These are phyloP conservation scores for Toxoplasma gondii DNA, from an alignment of 169 alveolate genomes.

Conservation along the genomic window DNA sequence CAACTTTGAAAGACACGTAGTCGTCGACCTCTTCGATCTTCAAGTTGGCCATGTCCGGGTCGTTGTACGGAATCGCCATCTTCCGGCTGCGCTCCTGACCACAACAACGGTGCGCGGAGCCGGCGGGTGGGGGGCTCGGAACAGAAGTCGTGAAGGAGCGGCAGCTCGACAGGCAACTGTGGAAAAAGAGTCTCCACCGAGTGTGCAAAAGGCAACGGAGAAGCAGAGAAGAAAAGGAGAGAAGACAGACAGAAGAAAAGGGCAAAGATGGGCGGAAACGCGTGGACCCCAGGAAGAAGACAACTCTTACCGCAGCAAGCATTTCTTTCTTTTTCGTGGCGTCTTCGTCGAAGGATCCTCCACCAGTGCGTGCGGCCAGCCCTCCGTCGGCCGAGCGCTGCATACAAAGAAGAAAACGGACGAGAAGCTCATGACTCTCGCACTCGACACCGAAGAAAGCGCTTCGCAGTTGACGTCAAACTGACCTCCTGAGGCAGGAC, in stretches of 20 bases:
- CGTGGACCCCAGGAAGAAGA: background rate
- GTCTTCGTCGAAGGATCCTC: background rate
- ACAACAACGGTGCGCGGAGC: background rate
- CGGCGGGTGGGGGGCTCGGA: background rate
- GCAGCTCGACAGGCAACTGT: background rate
- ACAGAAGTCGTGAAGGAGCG: too few species aligned
- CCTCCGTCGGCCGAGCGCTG: background rate
- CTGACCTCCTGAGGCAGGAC: too few species aligned
- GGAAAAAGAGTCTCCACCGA: too few species aligned
- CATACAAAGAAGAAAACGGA: background rate
- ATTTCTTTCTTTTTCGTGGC: background rate
- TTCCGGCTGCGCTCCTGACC: slow-evolving; percentile 31
- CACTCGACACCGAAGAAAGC: too few species aligned
- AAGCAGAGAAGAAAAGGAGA: background rate
- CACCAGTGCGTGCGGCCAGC: background rate
- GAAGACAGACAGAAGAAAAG: background rate
- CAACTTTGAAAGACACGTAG: slow-evolving; percentile 58
- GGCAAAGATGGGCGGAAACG: background rate
- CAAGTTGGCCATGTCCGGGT: slow-evolving; percentile 64
- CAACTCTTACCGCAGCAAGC: background rate
- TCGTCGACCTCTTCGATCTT: slow-evolving; percentile 65
- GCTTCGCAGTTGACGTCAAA: too few species aligned
- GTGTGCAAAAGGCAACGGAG: background rate
- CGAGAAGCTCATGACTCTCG: background rate
- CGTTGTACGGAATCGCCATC: slow-evolving; percentile 57